Conservation (phyloP, 2,329 filamentous ascomycete genomes). For the Paraphaeosphaeria sporulosa region DNA sequence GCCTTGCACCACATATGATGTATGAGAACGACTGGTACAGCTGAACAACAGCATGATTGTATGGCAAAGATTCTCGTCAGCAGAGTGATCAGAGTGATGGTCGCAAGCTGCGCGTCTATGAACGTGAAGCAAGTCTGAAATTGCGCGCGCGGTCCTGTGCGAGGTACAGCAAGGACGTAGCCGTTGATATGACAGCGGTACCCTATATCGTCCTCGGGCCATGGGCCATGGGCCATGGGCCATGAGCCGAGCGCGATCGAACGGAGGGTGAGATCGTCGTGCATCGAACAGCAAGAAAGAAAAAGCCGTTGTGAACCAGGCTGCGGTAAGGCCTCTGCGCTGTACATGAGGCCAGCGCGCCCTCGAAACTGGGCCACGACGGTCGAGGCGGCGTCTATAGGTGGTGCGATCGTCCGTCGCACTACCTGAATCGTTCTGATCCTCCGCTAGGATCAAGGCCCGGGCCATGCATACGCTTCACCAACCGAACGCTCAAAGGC, state of each 20-base stretch:
- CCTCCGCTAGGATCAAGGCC: slow-evolving; percentile 32
- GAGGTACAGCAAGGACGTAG: slow-evolving; percentile 1
- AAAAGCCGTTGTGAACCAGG: not conserved
- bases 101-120: slow-evolving; percentile 3
- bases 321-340: not conserved
- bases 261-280: slow-evolving; percentile 2
- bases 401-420: slow-evolving; percentile 35
- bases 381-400: slow-evolving; percentile 9
- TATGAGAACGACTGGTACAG: not conserved
- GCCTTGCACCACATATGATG: not conserved
- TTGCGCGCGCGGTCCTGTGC: slow-evolving; percentile 7
- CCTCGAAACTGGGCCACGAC: slow-evolving; percentile 15
- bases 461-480: slow-evolving; percentile 30
- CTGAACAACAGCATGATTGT: not conserved
- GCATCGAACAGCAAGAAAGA: not conserved
- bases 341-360: not conserved
- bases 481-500: slow-evolving; percentile 32
- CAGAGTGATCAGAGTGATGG: not conserved
- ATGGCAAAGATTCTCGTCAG: not conserved
- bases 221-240: too few relatives aligned
- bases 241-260: slow-evolving; percentile 3
- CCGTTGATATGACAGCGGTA: slow-evolving; percentile 14
- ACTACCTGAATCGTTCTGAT: slow-evolving; percentile 31
- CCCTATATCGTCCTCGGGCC: slow-evolving; percentile 2
- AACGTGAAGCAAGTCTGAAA: slow-evolving; percentile 9